These are phyloP conservation scores for Xylariaceae sp. DNA, from an alignment of 2,329 filamentous ascomycete species.

Conservation along the genomic window DNA sequence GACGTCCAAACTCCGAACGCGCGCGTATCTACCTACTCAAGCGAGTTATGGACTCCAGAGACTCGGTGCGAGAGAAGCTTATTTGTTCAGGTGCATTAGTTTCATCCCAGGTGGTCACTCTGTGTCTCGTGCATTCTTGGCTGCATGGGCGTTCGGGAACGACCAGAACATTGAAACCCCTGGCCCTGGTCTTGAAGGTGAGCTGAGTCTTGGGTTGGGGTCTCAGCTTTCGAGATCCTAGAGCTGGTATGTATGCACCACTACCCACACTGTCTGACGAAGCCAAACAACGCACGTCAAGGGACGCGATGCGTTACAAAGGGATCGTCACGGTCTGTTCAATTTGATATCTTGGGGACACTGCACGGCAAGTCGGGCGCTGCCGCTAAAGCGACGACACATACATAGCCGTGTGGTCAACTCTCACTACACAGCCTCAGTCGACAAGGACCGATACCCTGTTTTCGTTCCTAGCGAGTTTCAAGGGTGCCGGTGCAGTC, in stretches of 20 bases:
- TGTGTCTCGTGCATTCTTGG: conserved; percentile 18
- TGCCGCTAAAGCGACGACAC: no score
- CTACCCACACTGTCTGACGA: background rate
- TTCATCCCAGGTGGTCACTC: conserved; percentile 15
- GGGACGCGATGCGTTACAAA: no score
- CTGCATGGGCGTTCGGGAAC: conserved; percentile 9
- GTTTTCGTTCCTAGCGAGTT: conserved; percentile 47
- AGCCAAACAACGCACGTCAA: background rate
- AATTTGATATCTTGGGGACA: no score
- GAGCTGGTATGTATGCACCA: no score
- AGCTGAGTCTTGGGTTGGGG: background rate
- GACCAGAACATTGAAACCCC: background rate
- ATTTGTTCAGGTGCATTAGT: conserved; percentile 6
- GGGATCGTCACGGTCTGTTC: no score
- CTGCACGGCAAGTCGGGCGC: no score
- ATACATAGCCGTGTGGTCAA: no score
- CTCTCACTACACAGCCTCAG: background rate
- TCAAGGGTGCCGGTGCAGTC: conserved; percentile 36
- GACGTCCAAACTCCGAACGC: no score
- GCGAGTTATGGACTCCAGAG: background rate
- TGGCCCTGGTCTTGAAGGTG: background rate
- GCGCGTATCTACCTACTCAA: no score
- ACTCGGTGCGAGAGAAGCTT: background rate
- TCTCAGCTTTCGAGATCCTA: background rate
- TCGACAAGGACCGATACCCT: conserved; percentile 39